Percentiles rank a stretch among this genome's conserved stretches.
Evolutionary conservation across 2,329 filamentous ascomycete species (phyloP).

Genomic region (Ophiostoma fasciatum): DNA sequence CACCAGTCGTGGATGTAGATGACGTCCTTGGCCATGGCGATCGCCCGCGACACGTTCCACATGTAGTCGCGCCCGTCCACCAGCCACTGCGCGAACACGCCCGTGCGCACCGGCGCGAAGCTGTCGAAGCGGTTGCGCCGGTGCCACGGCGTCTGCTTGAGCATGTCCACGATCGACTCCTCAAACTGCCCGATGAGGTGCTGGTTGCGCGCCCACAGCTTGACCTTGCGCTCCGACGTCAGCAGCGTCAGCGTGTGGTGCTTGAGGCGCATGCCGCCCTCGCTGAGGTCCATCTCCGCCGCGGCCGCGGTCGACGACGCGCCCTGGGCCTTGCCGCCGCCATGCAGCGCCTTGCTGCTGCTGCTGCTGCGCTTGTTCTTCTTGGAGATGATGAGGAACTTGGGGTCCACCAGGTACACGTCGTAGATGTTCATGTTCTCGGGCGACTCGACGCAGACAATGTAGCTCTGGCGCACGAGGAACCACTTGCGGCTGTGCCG

Average conservation of each 20-base stretch:
- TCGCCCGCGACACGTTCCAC: constrained; percentile 96
- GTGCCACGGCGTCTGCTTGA: constrained; percentile 68
- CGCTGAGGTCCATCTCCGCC: constrained; percentile 35
- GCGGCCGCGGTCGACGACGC: constrained; percentile 26
- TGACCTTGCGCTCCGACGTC: constrained; percentile 85
- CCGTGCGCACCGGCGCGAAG: constrained; percentile 77
- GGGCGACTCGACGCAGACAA: constrained; percentile 95
- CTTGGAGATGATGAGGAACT: constrained; percentile 71
- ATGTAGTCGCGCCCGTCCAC: constrained; percentile 96
- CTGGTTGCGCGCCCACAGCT: constrained; percentile 81
- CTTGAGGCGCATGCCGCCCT: constrained; percentile 25
- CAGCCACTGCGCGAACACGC: constrained; percentile 87
- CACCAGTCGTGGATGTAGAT: constrained; percentile 99
- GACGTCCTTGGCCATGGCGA: constrained; percentile 93
- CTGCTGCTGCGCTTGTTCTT: constrained; percentile 42
- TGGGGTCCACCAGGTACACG: constrained; percentile 88
- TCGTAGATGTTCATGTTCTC: constrained; percentile 99
- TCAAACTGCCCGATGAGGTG: constrained; percentile 83
- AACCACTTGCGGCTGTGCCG: constrained; percentile 95
- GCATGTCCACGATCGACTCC: constrained; percentile 80
- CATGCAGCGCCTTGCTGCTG: no score
- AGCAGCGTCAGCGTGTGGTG: constrained; percentile 80
- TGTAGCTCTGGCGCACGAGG: constrained; percentile 90
- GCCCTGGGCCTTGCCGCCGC: constrained; percentile 26
- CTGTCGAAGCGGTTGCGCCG: constrained; percentile 77